Conservation (phyloP, 139 green algal genomes). For the Micractinium conductrix region DNA sequence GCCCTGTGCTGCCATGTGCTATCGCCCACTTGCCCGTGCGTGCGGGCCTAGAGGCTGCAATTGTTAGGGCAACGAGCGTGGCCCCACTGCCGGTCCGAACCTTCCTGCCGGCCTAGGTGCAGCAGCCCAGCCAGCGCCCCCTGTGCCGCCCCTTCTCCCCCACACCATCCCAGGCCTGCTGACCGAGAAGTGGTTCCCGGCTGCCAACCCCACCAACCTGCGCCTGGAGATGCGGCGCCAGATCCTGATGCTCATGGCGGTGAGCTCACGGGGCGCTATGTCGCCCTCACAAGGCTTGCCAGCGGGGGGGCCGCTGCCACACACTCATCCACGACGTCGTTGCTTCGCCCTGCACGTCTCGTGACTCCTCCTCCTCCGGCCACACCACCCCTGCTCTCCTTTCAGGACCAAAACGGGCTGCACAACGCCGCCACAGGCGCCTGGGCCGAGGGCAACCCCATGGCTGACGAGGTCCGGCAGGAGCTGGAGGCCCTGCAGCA, state of each 20-base stretch:
- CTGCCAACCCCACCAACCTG: conserved; percentile 59
- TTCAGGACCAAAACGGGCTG: conserved; percentile 17
- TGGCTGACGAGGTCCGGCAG: background rate
- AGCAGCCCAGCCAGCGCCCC: no score
- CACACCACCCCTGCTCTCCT: background rate
- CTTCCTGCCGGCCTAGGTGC: no score
- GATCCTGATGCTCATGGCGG: conserved; percentile 58
- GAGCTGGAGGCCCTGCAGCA: background rate
- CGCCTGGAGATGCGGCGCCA: conserved; percentile 53
- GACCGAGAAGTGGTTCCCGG: conserved; percentile 67
- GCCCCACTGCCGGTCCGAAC: no score
- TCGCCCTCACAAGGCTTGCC: background rate
- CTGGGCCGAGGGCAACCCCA: background rate
- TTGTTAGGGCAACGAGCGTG: no score
- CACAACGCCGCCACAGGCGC: background rate
- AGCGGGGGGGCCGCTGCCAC: no score
- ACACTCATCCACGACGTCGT: background rate
- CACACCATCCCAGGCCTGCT: conserved; percentile 48
- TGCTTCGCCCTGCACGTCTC: background rate
- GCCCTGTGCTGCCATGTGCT: background rate
- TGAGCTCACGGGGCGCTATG: background rate
- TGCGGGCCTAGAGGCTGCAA: no score
- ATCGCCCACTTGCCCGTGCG: background rate
- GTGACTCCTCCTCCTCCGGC: background rate
- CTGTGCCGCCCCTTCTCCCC: background rate